phyloP scores from a whole-genome alignment of 169 alveolate genomes.

The Eimeria praecox region DNA sequence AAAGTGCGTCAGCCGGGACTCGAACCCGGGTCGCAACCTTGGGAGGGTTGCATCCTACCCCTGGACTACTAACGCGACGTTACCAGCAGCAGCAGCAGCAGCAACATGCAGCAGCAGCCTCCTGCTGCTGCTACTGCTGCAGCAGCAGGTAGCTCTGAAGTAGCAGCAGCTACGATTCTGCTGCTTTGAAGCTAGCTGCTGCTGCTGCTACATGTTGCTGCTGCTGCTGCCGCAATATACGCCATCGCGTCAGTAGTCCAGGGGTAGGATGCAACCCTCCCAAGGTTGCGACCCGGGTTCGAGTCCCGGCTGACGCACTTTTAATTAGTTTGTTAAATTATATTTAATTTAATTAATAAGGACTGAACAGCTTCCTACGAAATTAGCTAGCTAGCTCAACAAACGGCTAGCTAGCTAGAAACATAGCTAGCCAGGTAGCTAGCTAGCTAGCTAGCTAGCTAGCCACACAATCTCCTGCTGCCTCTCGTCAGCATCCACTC shows the following conservation, averaged over 20 bases:
- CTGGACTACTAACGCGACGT: conserved; percentile 89
- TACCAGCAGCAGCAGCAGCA: not conserved
- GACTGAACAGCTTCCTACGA: too few relatives aligned
- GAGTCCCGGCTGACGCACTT: conserved; percentile 93
- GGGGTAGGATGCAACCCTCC: conserved; percentile 94
- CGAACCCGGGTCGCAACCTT: conserved; percentile 95
- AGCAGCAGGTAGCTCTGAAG: not conserved
- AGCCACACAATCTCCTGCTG: too few relatives aligned
- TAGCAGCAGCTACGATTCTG: not conserved
- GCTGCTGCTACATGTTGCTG: not conserved
- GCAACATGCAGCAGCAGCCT: conserved; percentile 14
- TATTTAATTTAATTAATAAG: too few relatives aligned
- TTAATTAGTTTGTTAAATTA: too few relatives aligned
- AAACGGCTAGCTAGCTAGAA: too few relatives aligned
- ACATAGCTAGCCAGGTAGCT: too few relatives aligned
- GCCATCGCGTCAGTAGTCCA: conserved; percentile 81
- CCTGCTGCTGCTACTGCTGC: conserved; percentile 37
- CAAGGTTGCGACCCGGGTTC: conserved; percentile 95
- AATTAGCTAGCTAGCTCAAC: too few relatives aligned
- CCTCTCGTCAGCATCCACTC: too few relatives aligned
- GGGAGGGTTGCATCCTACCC: conserved; percentile 94
- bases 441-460: too few relatives aligned
- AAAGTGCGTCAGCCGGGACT: conserved; percentile 93
- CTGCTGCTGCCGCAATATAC: not conserved
- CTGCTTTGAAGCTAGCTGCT: not conserved